Evolutionary conservation across 1,139 yeast genomes (phyloP).

Genomic region (Sugiyamaella pinicola): DNA sequence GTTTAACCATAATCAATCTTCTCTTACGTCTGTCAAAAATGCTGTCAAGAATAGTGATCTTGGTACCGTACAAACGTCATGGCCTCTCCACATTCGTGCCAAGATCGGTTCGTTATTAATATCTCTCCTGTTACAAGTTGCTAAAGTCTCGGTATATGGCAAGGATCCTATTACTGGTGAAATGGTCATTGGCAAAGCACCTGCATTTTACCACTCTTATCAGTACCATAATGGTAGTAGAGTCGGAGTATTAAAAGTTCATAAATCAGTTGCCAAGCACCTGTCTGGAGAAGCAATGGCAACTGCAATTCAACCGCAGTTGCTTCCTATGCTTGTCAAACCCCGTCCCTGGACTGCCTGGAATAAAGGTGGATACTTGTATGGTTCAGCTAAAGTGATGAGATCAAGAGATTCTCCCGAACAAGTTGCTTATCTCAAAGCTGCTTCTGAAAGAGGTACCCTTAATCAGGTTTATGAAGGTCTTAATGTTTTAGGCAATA

Average conservation of each 20-base stretch:
- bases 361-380: conserved; percentile 82
- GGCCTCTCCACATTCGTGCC: conserved; percentile 72
- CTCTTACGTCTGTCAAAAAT: conserved; percentile 26
- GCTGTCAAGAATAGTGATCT: conserved; percentile 34
- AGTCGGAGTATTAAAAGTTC: conserved; percentile 79
- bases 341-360: conserved; percentile 86
- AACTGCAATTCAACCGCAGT: conserved; percentile 81
- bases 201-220: conserved; percentile 89
- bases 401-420: conserved; percentile 88
- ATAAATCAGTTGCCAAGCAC: conserved; percentile 64
- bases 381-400: conserved; percentile 62
- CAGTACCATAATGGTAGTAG: conserved; percentile 78
- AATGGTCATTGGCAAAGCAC: conserved; percentile 68
- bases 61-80: conserved; percentile 46
- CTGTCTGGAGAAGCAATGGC: conserved; percentile 68
- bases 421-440: conserved; percentile 81
- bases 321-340: conserved; percentile 86
- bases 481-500: conserved; percentile 80
- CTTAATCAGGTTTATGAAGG: conserved; percentile 74
- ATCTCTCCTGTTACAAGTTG: conserved; percentile 75
- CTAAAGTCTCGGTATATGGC: conserved; percentile 76
- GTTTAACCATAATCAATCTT: conserved; percentile 16
- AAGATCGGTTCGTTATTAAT: conserved; percentile 81
- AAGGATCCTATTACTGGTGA: conserved; percentile 76
- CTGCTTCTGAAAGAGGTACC: conserved; percentile 73